Base-by-base conservation (phyloP, 257 asterid genomes). In the Fraxinus anomala region DNA sequence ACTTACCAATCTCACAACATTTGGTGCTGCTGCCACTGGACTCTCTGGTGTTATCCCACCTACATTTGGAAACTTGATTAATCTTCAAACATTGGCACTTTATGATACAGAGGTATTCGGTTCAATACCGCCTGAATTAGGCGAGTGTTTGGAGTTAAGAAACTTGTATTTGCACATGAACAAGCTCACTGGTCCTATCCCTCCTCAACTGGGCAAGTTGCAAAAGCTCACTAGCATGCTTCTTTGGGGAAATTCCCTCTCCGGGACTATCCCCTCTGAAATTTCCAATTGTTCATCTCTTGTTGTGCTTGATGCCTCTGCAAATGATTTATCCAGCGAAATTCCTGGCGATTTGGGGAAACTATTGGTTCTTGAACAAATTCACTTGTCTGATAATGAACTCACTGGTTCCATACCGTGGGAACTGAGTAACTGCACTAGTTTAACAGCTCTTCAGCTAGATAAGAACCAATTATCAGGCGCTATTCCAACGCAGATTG, bases 1-100 rank as follows among this genome's bases (percentile, higher is more conserved):
- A 2, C 85, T 95, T 68, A 83, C 91, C 31, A 92, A 92, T 70
- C 89, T 95, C 37, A 92, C 99, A 0, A 91, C 90, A 14, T 85
- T 95, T 75, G 99, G 99, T 54, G 96, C 89, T 17, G 98, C 97
- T 9, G 98, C 94, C 13, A 91, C 98, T 0, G 92, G 91, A 6
- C 85, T 95, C 24, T 86, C 97, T 26, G 99, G 99, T 33, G 84
- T 68, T 14, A 88, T 95, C 63, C 99, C 99, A 0, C 82, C 93
- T 23, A 88, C 98, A 47, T 89, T 95, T 75, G 97, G 97, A 5
- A 92, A 90, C 73, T 73, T 95, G 83, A 56, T 91, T 68, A 89
- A 87, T 73, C 87, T 95, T n/a, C 91, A 95, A 47, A 91, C 94
- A 0, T 31, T 95, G 68, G 91, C 97, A 0, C 86, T 95, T 24